Conservation (phyloP, 2,329 filamentous ascomycete genomes). For the Beauveria sp. region DNA sequence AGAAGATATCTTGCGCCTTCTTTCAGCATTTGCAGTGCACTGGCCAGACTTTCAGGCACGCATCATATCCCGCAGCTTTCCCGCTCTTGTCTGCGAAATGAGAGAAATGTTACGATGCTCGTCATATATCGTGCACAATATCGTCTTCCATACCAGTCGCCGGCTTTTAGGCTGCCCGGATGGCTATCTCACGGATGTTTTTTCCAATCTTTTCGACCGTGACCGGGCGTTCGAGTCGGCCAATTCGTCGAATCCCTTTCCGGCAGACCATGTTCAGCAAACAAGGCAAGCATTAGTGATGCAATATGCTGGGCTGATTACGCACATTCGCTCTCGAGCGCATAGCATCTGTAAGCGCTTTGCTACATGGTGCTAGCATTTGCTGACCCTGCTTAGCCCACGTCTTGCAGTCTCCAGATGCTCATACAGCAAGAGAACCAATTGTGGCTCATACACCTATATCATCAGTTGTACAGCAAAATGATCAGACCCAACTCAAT, state of each 20-base stretch:
- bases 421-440: background rate
- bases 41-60: slow-evolving; percentile 17
- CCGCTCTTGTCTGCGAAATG: slow-evolving; percentile 22
- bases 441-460: too few species aligned
- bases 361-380: background rate
- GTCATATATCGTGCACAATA: slow-evolving; percentile 18
- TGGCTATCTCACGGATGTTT: slow-evolving; percentile 8
- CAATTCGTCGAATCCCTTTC: background rate
- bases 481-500: background rate
- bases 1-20: slow-evolving; percentile 17
- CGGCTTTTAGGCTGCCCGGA: slow-evolving; percentile 19
- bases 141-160: slow-evolving; percentile 25
- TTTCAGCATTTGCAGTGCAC: slow-evolving; percentile 15
- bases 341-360: background rate
- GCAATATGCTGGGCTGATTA: background rate
- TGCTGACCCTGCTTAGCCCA: background rate
- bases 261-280: background rate
- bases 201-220: slow-evolving; percentile 18
- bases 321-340: background rate
- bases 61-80: slow-evolving; percentile 18
- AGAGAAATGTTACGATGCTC: slow-evolving; percentile 17
- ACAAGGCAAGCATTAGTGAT: background rate
- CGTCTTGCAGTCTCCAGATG: background rate
- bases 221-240: slow-evolving; percentile 19
- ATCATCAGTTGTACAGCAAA: background rate